A percentile compares a stretch with the other conserved stretches of the same genome.
phyloP scores from a whole-genome alignment of 148 eudicot genomes.

The Amaranthus cruentus region DNA sequence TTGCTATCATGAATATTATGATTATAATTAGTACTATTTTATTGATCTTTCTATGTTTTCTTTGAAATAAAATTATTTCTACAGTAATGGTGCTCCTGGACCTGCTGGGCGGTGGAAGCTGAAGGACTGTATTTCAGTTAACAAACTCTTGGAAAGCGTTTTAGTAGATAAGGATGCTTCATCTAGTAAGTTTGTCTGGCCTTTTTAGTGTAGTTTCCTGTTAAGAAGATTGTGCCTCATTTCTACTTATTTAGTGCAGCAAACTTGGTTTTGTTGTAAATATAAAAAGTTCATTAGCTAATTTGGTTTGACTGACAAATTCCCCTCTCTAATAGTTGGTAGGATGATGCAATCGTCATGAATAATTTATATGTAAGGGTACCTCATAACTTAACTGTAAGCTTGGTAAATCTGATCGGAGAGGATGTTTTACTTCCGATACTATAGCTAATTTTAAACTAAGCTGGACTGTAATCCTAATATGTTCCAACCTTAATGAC shows the following conservation, averaged over 20 bases:
- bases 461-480: no score
- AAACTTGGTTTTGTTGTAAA: neutral
- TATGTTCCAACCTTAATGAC: no score
- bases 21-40: neutral
- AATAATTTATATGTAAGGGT: neutral
- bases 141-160: slow-evolving; percentile 53
- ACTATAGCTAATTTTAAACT: no score
- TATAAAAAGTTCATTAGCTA: neutral
- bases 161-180: slow-evolving; percentile 67
- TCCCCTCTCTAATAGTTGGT: neutral
- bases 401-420: neutral
- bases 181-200: slow-evolving; percentile 46
- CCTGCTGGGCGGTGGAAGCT: slow-evolving; percentile 59
- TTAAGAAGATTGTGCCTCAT: neutral
- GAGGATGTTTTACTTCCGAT: no score
- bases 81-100: slow-evolving; percentile 60
- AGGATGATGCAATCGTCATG: neutral
- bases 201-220: neutral
- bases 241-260: neutral
- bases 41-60: neutral
- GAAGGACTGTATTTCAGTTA: slow-evolving; percentile 68
- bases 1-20: neutral
- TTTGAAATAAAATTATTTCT: neutral
- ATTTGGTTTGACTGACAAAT: neutral
- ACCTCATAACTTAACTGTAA: neutral